Evolutionary conservation across 371 early-diverging fungal genomes (phyloP).

Genomic region (Sporodiniella umbellata): DNA sequence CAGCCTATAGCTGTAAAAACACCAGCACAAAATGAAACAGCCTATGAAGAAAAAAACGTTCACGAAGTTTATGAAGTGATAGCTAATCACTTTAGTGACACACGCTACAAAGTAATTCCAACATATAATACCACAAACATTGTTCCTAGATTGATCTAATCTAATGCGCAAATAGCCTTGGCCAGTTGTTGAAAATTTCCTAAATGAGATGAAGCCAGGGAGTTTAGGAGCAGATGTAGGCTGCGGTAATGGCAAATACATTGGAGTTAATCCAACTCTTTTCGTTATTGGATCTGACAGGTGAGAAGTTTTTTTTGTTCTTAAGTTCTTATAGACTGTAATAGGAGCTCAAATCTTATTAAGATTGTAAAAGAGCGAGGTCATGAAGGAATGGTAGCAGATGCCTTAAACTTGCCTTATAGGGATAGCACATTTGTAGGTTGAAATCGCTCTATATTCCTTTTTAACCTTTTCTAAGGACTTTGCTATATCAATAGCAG

Average conservation of each 20-base stretch:
- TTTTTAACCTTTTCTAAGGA: constrained; percentile 54
- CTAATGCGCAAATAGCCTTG: constrained; percentile 67
- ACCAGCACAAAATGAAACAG: constrained; percentile 42
- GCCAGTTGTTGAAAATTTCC: constrained; percentile 92
- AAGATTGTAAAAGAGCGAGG: constrained; percentile 74
- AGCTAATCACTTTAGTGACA: constrained; percentile 91
- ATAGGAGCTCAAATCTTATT: constrained; percentile 75
- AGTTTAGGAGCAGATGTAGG: constrained; percentile 92
- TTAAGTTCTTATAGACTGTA: background rate
- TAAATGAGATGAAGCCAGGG: constrained; percentile 58
- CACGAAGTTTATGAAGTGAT: constrained; percentile 92
- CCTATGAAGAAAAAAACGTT: constrained; percentile 77
- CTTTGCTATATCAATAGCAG: constrained; percentile 93
- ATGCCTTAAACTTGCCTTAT: constrained; percentile 80
- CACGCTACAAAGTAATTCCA: constrained; percentile 90
- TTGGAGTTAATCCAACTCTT: constrained; percentile 77
- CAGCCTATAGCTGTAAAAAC: constrained; percentile 55
- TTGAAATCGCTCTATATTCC: background rate
- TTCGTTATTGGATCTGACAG: constrained; percentile 84
- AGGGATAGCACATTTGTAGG: constrained; percentile 68
- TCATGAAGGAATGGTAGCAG: constrained; percentile 83
- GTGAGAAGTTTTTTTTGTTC: constrained; percentile 30
- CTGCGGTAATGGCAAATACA: constrained; percentile 98
- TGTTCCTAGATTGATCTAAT: too few species aligned
- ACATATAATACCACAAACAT: too few species aligned